Conservation (phyloP, 1,284 basidiomycete genomes). For the Ustilago loliicola region DNA sequence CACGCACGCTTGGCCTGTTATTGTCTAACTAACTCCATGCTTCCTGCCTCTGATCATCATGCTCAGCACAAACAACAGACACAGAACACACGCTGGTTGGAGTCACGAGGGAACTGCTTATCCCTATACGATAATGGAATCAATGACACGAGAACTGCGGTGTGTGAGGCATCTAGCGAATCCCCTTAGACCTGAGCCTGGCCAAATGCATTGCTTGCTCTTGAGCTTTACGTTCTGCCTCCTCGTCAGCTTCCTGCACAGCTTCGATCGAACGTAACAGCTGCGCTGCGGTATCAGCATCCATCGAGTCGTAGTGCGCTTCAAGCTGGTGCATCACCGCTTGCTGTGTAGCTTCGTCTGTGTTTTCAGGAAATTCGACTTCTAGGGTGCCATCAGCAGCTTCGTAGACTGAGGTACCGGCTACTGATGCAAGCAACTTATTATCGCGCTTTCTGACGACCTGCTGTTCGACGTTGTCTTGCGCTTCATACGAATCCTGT, state of each 20-base stretch:
- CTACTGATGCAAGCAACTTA: conserved; percentile 23
- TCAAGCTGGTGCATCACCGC: conserved; percentile 29
- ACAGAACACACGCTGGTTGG: background rate
- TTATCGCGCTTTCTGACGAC: background rate
- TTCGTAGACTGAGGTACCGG: conserved; percentile 29
- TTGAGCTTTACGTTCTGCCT: conserved; percentile 12
- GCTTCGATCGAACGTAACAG: conserved; percentile 25
- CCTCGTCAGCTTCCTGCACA: conserved; percentile 5
- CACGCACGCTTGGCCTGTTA: background rate
- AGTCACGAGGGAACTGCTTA: no score
- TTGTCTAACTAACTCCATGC: background rate
- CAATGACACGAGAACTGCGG: no score
- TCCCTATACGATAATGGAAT: no score
- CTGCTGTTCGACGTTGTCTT: background rate
- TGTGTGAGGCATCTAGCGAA: conserved; percentile 10
- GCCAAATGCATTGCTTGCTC: conserved; percentile 23
- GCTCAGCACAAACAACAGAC: background rate
- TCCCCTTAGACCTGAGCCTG: conserved; percentile 38
- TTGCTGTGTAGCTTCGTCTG: conserved; percentile 22
- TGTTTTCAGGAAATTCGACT: conserved; percentile 28
- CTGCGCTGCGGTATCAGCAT: conserved; percentile 12
- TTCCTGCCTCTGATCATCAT: background rate
- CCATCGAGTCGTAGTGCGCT: conserved; percentile 4
- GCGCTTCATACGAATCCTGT: background rate
- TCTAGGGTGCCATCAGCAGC: conserved; percentile 24